These are phyloP conservation scores for Ophioceras dolichostomum DNA, from an alignment of 2,329 filamentous ascomycete genomes.

Conservation along the genomic window DNA sequence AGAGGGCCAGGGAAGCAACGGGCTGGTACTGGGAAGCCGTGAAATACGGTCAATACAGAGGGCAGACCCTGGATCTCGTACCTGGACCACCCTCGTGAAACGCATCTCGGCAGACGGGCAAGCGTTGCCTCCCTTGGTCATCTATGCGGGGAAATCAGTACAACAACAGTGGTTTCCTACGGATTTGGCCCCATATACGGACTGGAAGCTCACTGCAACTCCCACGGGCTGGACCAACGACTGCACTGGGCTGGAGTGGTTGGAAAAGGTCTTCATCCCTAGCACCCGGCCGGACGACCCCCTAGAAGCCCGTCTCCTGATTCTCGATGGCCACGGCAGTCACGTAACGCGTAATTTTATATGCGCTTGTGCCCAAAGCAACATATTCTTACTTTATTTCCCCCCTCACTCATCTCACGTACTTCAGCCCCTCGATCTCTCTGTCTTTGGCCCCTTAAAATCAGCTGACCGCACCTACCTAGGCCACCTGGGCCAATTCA, in stretches of 20 bases:
- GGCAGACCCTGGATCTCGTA: neutral
- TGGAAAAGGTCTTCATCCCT: neutral
- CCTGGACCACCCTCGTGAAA: neutral
- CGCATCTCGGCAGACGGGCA: neutral
- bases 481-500: neutral
- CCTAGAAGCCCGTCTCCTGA: neutral
- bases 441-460: conserved; percentile 1
- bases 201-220: neutral
- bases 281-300: neutral
- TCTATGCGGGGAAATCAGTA: neutral
- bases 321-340: neutral
- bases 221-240: neutral
- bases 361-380: neutral
- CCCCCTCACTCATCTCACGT: neutral
- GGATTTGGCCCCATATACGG: neutral
- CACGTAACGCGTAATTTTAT: neutral
- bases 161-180: neutral
- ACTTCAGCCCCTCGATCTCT: neutral
- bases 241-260: neutral
- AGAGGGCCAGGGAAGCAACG: neutral
- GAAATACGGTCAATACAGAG: neutral
- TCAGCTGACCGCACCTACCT: neutral
- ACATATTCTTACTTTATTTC: neutral
- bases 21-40: neutral
- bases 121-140: neutral